Conservation (phyloP, 345 rosid species). For the Linum tenue region DNA sequence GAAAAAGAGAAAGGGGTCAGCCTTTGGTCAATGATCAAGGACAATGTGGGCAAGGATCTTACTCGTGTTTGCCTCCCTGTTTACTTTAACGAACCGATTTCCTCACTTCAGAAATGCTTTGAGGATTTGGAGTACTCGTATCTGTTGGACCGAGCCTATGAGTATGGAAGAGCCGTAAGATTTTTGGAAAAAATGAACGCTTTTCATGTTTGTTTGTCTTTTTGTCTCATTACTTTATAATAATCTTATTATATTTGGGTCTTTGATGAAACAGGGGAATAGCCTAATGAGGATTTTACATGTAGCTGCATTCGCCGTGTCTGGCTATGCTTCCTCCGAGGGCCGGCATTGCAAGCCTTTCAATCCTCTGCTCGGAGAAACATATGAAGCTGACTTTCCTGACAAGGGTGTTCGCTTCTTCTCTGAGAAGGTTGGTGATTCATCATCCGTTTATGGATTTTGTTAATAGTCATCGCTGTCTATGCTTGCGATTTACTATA, state of each 20-base stretch:
- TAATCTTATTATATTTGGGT: background rate
- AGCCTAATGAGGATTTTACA: constrained; percentile 58
- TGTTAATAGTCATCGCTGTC: too few relatives aligned
- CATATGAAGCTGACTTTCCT: constrained; percentile 90
- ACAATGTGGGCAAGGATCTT: constrained; percentile 97
- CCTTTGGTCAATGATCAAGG: constrained; percentile 99
- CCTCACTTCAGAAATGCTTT: constrained; percentile 93
- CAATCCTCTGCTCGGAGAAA: constrained; percentile 93
- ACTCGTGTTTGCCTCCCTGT: constrained; percentile 96
- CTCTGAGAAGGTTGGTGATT: constrained; percentile 79
- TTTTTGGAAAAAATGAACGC: background rate
- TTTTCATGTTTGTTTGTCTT: background rate
- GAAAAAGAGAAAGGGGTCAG: constrained; percentile 97
- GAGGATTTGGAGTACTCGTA: constrained; percentile 94
- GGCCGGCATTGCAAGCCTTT: constrained; percentile 98
- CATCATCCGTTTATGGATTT: background rate
- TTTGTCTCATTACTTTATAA: background rate
- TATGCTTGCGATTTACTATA: too few relatives aligned
- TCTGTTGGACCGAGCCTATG: constrained; percentile 81
- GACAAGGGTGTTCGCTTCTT: constrained; percentile 88
- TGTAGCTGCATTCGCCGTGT: constrained; percentile 95
- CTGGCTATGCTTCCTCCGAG: constrained; percentile 96
- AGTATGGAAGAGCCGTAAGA: constrained; percentile 73
- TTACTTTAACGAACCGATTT: constrained; percentile 92
- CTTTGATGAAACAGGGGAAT: constrained; percentile 45